Evolutionary conservation across 2,329 filamentous ascomycete species (phyloP), one percentile per base, ranked within the genome.

Genomic region (Trichocomaceae sp.): DNA sequence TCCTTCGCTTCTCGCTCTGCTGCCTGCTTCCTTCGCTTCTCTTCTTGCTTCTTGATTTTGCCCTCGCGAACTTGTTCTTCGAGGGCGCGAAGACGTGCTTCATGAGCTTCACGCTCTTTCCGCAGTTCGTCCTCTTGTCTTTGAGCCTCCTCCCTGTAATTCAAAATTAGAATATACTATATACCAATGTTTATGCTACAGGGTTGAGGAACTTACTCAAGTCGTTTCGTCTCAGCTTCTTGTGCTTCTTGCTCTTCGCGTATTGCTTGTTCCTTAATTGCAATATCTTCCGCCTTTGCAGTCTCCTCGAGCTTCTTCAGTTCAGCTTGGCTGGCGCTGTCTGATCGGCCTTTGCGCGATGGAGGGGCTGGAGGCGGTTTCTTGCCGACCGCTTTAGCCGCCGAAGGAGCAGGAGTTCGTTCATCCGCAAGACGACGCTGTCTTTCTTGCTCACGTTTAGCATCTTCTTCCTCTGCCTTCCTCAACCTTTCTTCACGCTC

Each of bases 1-100:
- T 96, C 89, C 71, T 90, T 92, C 7, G 90, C 83, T 62, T 93
- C 89, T 49, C 87, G 87, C 65, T 88, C 79, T 9, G 90, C 90
- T 20, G 90, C 92, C 75, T 96, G 91, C 77, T 90, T 93, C 63
- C 83, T 86, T 59, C 86, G 88, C 78, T 95, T 96, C 75, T 96
- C 93, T 70, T 99, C 93, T 62, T 95, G 88, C 73, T 96, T 97
- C 78, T 90, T 92, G 51, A 97, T 75, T 76, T 97, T 99, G 64
- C 91, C 90, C 67, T 91, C 88, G 59, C 85, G 86, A 51, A 97
- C 90, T 71, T 96, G 90, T 69, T 97, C 90, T 72, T 99, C 91
- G 8, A 99, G 82, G 15, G 90, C 90, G 68, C 85, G 89, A 22
- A 97, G 80, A 50, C 91, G 89, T 59, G 88, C 87, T 63, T 87